Evolutionary conservation across 2,329 filamentous ascomycete genomes (phyloP).

Genomic region (Talaromyces piceae): DNA sequence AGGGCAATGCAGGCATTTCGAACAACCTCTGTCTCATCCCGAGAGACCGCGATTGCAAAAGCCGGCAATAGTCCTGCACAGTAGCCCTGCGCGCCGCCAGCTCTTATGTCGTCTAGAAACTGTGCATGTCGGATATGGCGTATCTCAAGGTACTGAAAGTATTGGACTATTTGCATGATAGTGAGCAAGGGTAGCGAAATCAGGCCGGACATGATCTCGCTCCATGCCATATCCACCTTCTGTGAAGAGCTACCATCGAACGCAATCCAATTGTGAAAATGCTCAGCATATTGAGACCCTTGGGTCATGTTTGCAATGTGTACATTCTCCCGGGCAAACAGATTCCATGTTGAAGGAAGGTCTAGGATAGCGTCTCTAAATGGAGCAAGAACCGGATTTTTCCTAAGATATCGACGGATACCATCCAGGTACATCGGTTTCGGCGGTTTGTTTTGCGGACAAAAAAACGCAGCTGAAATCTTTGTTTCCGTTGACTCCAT

Average conservation of each 20-base stretch:
- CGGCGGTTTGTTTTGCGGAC: constrained; percentile 8
- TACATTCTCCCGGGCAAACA: neutral
- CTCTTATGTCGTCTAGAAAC: constrained; percentile 3
- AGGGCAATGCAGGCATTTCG: constrained; percentile 5
- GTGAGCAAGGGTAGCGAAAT: constrained; percentile 5
- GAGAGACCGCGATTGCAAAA: constrained; percentile 2
- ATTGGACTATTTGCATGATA: constrained; percentile 7
- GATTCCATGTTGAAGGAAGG: constrained; percentile 4
- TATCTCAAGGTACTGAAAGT: constrained; percentile 7
- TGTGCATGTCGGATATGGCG: neutral
- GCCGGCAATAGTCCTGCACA: constrained; percentile 8
- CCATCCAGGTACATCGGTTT: constrained; percentile 1
- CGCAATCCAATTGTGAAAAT: constrained; percentile 7
- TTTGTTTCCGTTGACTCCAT: neutral
- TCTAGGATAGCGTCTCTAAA: constrained; percentile 3
- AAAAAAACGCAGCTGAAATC: constrained; percentile 8
- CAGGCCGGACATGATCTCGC: constrained; percentile 8
- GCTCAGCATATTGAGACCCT: constrained; percentile 3
- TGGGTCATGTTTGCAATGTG: constrained; percentile 5
- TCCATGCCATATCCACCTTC: constrained; percentile 3
- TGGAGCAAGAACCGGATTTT: neutral
- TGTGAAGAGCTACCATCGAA: neutral
- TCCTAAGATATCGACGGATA: constrained; percentile 6
- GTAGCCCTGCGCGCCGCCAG: constrained; percentile 6
- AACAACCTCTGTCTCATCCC: constrained; percentile 4